Evolutionary conservation across 352 stramenopile species (phyloP).

Genomic region (Plasmopara muralis): DNA sequence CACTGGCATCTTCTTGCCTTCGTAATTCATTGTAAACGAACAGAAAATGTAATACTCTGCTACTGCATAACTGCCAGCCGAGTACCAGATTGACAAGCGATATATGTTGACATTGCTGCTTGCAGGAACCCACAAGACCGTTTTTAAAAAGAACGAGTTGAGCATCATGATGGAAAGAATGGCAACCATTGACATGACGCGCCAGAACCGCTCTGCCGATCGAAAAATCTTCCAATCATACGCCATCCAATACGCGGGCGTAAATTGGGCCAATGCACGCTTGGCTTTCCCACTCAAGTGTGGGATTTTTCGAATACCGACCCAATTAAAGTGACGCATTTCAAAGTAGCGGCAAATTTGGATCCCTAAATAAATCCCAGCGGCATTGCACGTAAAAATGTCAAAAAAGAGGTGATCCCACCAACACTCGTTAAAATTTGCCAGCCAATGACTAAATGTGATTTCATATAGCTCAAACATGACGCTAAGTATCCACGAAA

Average conservation of each 20-base stretch:
- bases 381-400: slow-evolving; percentile 90
- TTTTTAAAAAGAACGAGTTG: slow-evolving; percentile 95
- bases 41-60: slow-evolving; percentile 89
- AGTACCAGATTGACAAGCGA: slow-evolving; percentile 76
- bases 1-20: slow-evolving; percentile 44
- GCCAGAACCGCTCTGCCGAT: slow-evolving; percentile 86
- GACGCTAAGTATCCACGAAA: slow-evolving; percentile 77
- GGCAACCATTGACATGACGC: slow-evolving; percentile 85
- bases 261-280: slow-evolving; percentile 85
- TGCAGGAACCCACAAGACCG: slow-evolving; percentile 84
- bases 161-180: slow-evolving; percentile 92
- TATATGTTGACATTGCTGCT: slow-evolving; percentile 80
- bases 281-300: slow-evolving; percentile 73
- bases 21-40: slow-evolving; percentile 74
- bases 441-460: slow-evolving; percentile 87
- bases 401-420: slow-evolving; percentile 93
- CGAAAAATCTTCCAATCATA: slow-evolving; percentile 93
- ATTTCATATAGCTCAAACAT: slow-evolving; percentile 86
- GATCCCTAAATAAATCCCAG: slow-evolving; percentile 88
- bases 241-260: slow-evolving; percentile 84
- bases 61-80: slow-evolving; percentile 79
- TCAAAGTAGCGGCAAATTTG: slow-evolving; percentile 82
- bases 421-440: slow-evolving; percentile 95
- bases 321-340: slow-evolving; percentile 87
- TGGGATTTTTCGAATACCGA: slow-evolving; percentile 81